Evolutionary conservation across 768 basidiomycete species (phyloP), one percentile per base, ranked within the genome.

Genomic region (Rossbeevera mucosa): DNA sequence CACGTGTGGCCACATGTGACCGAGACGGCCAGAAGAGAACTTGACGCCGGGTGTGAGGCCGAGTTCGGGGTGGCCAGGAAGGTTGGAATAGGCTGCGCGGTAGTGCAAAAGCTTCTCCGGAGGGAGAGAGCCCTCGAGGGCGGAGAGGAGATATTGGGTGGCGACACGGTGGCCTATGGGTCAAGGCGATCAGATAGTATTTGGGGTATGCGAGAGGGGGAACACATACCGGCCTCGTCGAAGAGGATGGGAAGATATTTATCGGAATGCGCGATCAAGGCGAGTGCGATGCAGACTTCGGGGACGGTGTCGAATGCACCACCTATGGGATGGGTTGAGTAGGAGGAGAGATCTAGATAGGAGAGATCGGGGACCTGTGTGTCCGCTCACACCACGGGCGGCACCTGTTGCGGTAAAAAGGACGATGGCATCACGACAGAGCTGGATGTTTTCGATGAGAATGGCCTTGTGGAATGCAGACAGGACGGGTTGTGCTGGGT

Each of bases 31-130:
- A 1, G 91, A 93, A 3, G 91, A 92, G 72, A 94, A 94, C 70
- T 91, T 91, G 71, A 94, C 81, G 25, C 91, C 91, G n/a, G 91
- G 91, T 0, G 91, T 93, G 53, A 93, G 75, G 21, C 91, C 91
- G 7, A 93, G 76, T 71, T 93, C 91, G 13, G 91, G 91, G 63
- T 94, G 91, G 13, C 91, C 91, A 2, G 91, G 91, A 29, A 94
- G 84, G 62, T 87, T 86, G 29, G 89, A 86, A 69, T 91, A 79
- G 52, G 91, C 91, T 63, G 83, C 86, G 47, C 91, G 87, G 69
- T 94, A 94, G 64, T 86, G 85, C 4, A 94, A 71, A 44, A 94
- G 81, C 31, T 92, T 88, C 60, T 88, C 87, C 2, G 78, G 72
- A 11, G 88, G 81, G 29, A 93, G 51, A 22, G 80, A 65, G 0